Percentiles rank a stretch among this genome's conserved stretches.
phyloP scores from a whole-genome alignment of 1,284 basidiomycete species.

The Sphagnurus paluster region DNA sequence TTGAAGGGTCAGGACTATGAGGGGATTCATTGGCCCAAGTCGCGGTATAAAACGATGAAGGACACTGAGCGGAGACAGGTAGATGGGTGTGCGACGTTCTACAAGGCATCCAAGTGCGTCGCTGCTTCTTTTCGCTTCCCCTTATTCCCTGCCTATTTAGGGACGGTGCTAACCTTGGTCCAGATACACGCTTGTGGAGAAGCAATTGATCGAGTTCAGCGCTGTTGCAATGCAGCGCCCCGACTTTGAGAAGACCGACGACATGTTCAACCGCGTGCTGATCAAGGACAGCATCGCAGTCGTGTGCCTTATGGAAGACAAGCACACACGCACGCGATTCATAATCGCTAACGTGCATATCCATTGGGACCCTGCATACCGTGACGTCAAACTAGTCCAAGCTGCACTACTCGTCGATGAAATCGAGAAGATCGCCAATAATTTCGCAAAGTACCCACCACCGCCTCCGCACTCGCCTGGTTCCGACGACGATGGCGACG shows the following conservation, averaged over 20 bases:
- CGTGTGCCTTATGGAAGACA: slow-evolving; percentile 86
- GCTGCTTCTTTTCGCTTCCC: slow-evolving; percentile 12
- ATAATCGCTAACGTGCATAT: slow-evolving; percentile 93
- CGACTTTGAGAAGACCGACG: slow-evolving; percentile 98
- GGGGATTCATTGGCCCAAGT: slow-evolving; percentile 93
- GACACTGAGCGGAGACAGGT: slow-evolving; percentile 85
- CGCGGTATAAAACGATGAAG: slow-evolving; percentile 92
- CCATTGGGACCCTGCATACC: slow-evolving; percentile 90
- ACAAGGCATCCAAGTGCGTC: slow-evolving; percentile 84
- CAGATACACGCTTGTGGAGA: slow-evolving; percentile 93
- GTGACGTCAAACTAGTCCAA: slow-evolving; percentile 98
- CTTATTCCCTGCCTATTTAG: not conserved
- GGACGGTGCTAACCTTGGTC: slow-evolving; percentile 1
- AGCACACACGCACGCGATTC: slow-evolving; percentile 82
- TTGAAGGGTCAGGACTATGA: slow-evolving; percentile 84
- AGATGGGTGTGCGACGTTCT: slow-evolving; percentile 98
- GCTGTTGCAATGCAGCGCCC: slow-evolving; percentile 90
- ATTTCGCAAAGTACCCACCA: slow-evolving; percentile 85
- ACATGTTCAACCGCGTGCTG: slow-evolving; percentile 99
- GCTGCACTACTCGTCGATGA: slow-evolving; percentile 92
- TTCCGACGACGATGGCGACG: slow-evolving; percentile 14
- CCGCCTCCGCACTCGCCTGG: slow-evolving; percentile 38
- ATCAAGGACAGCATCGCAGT: slow-evolving; percentile 96
- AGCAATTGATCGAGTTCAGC: slow-evolving; percentile 94
- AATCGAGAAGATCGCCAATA: slow-evolving; percentile 84